Base-by-base conservation (phyloP, 2,329 filamentous ascomycete genomes). In the Curvularia sp. region DNA sequence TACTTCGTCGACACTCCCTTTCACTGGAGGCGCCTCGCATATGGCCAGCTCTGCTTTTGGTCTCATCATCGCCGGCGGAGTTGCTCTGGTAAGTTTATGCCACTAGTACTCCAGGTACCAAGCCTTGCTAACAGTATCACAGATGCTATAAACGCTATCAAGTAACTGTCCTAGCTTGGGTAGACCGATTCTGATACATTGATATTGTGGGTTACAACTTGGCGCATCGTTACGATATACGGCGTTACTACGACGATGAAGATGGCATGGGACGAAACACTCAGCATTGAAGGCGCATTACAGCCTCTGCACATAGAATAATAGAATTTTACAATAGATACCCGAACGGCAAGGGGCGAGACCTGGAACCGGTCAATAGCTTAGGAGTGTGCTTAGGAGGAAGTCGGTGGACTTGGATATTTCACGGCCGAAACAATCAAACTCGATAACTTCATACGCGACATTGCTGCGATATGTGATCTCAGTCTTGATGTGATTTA, bases 1-100 rank as follows among this genome's bases (percentile, higher is more conserved):
- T 18, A 64, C 61, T 19, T 57, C 59, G 6, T 63, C 64, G 8
- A 63, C 58, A 10, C 51, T 59, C 9, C 71, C 73, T 28, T 75
- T 74, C 59, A 64, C 65, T 23, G 72, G 72, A 46, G 73, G 64
- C 23, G 72, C 69, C 15, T 52, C 60, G 25, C 63, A 65, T 49
- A 52, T 68, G 34, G 63, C 68, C n/a, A 67, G 72, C 39, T 69
- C 67, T 12, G 68, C 66, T 38, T 49, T 75, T 38, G 72, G 69
- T n/a, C 46, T 70, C 30, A 28, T 75, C 39, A 52, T 74, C 30
- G 67, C 66, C 43, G 74, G 73, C 6, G 74, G 70, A 65, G 73
- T 72, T 60, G 74, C 71, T 54, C 25, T 76, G 53, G 68, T 74
- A 60, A 60, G 62, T 60, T 28, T 19, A 23, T 50, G 30, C n/a